phyloP scores from a whole-genome alignment of 2,329 filamentous ascomycete species.

The Trichoderma brevicompactum region DNA sequence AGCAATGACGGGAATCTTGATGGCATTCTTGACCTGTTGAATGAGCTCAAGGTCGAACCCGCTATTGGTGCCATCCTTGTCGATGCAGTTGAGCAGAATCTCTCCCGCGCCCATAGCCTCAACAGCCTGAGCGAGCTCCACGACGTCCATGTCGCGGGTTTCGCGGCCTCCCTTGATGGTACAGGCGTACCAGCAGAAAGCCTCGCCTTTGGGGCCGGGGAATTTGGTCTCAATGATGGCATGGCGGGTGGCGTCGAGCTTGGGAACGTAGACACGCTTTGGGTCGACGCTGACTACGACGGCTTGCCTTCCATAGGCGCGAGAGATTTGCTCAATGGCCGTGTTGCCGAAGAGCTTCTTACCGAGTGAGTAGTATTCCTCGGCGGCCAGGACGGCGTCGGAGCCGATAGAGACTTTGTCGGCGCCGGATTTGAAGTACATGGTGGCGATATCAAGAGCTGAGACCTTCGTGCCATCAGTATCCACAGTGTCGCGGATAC shows the following conservation, averaged over 20 bases:
- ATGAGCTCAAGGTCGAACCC: slow-evolving; percentile 96
- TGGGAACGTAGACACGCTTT: slow-evolving; percentile 83
- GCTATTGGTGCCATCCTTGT: slow-evolving; percentile 91
- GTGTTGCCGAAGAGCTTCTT: slow-evolving; percentile 76
- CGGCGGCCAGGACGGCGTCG: slow-evolving; percentile 89
- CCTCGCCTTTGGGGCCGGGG: slow-evolving; percentile 75
- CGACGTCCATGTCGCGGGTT: slow-evolving; percentile 89
- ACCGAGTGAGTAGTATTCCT: slow-evolving; percentile 80
- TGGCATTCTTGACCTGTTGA: slow-evolving; percentile 79
- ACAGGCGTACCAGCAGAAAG: slow-evolving; percentile 94
- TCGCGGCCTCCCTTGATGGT: slow-evolving; percentile 95
- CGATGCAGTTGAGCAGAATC: slow-evolving; percentile 95
- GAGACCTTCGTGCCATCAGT: slow-evolving; percentile 84
- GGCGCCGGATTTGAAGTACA: slow-evolving; percentile 97
- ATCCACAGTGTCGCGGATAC: slow-evolving; percentile 91
- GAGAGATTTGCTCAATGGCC: slow-evolving; percentile 92
- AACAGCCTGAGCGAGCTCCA: slow-evolving; percentile 84
- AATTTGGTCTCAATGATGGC: slow-evolving; percentile 70
- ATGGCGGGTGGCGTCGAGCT: slow-evolving; percentile 72
- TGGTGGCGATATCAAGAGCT: slow-evolving; percentile 87
- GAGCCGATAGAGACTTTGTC: slow-evolving; percentile 98
- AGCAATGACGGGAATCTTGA: slow-evolving; percentile 93
- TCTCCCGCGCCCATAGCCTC: slow-evolving; percentile 96
- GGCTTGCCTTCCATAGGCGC: slow-evolving; percentile 93
- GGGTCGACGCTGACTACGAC: slow-evolving; percentile 96